A percentile compares a stretch with the other conserved stretches of the same genome.
Conservation (phyloP, 164 flowering plant genomes). For the Kalanchoe fedtschenkoi region DNA sequence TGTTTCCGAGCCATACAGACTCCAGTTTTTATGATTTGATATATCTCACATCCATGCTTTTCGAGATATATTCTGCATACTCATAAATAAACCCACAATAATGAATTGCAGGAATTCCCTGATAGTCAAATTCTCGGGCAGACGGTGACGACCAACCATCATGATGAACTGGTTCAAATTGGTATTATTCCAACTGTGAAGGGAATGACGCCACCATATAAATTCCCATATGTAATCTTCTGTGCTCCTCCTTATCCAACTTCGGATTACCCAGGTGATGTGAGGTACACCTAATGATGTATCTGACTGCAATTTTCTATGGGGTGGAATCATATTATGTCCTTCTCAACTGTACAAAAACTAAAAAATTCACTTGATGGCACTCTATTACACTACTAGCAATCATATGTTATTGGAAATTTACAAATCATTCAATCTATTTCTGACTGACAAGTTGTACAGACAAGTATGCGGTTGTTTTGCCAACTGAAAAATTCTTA, state of each 20-base stretch:
- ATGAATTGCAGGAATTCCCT: slow-evolving; percentile 51
- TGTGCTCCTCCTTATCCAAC: too few species aligned
- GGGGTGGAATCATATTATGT: slow-evolving; percentile 63
- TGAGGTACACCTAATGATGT: slow-evolving; percentile 34
- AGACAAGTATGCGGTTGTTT: background rate
- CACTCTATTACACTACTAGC: background rate
- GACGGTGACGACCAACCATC: slow-evolving; percentile 68
- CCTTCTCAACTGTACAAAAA: slow-evolving; percentile 16
- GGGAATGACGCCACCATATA: slow-evolving; percentile 19
- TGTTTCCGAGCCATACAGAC: too few species aligned
- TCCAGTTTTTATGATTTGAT: background rate
- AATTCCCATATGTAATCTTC: slow-evolving; percentile 69
- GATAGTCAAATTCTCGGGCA: slow-evolving; percentile 70
- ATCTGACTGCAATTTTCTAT: background rate
- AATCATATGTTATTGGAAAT: background rate
- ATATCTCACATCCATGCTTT: background rate
- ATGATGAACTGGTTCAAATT: slow-evolving; percentile 60
- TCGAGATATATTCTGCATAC: background rate
- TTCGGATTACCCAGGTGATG: slow-evolving; percentile 71
- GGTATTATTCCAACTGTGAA: slow-evolving; percentile 63
- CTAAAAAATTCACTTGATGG: background rate
- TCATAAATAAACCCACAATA: background rate
- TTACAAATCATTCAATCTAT: background rate
- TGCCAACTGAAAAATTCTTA: background rate
- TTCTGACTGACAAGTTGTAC: background rate